Conservation (phyloP, 2,329 filamentous ascomycete genomes). For the Colletotrichum scovillei region DNA sequence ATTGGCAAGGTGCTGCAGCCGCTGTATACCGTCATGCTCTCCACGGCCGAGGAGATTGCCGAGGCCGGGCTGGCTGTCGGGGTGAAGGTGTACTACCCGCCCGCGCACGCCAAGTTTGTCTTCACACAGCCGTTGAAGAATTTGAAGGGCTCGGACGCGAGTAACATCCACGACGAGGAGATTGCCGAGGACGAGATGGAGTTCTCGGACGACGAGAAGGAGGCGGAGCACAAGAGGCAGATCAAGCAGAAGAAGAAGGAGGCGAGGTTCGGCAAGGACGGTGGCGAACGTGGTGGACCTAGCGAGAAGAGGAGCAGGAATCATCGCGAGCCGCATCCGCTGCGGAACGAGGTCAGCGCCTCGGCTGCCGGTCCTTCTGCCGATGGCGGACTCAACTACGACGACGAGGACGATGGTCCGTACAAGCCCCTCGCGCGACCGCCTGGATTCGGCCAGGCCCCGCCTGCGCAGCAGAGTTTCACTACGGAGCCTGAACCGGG, state of each 20-base stretch:
- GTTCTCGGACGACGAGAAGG: constrained; percentile 96
- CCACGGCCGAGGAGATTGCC: constrained; percentile 73
- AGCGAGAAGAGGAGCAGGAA: constrained; percentile 35
- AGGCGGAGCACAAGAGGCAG: constrained; percentile 81
- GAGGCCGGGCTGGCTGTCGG: constrained; percentile 76
- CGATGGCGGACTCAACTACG: constrained; percentile 68
- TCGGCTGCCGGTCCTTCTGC: constrained; percentile 40
- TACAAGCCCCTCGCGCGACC: constrained; percentile 80
- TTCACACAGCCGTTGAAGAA: constrained; percentile 85
- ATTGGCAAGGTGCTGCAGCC: constrained; percentile 89
- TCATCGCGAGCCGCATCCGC: constrained; percentile 51
- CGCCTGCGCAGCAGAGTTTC: constrained; percentile 58
- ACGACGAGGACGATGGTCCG: constrained; percentile 75
- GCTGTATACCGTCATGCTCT: constrained; percentile 85
- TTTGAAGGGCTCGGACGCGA: constrained; percentile 91
- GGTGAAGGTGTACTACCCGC: constrained; percentile 81
- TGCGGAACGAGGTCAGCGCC: constrained; percentile 53
- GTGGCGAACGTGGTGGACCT: constrained; percentile 46
- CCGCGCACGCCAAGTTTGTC: constrained; percentile 82
- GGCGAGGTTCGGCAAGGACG: constrained; percentile 49
- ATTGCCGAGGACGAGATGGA: constrained; percentile 87
- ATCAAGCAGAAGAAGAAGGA: constrained; percentile 75
- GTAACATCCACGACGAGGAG: constrained; percentile 95
- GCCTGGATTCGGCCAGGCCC: constrained; percentile 66
- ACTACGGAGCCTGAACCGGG: constrained; percentile 50